Base-by-base conservation (phyloP, 768 basidiomycete species). In the Pisolithus albus region DNA sequence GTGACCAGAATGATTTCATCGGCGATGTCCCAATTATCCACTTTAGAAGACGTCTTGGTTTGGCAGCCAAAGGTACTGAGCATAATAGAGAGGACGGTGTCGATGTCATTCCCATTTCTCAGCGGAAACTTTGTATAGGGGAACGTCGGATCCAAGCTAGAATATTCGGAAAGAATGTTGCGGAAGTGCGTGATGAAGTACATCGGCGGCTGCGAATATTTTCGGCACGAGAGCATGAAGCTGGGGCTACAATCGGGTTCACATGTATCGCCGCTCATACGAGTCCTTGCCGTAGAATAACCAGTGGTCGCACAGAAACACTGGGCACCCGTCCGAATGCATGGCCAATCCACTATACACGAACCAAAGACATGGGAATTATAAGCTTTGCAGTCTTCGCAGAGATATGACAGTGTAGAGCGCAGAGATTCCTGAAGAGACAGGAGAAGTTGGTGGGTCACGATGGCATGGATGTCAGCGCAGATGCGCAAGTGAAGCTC, bases 401-500 rank as follows among this genome's bases (percentile, higher is more conserved):
- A 80, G 55, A 81, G 71, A 42, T 57, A 51, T 3, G 53, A 34
- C 43, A 69, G 61, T 7, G 63, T 18, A 44, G 52, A 52, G 0
- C 51, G 55, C 42, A 82, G 70, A 40, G 76, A 75, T 23, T 62
- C 52, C 18, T 69, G 63, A 26, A 81, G 80, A 32, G 70, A 67
- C 42, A 59, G 57, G 52, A 77, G 65, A 52, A 77, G 71, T 23
- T 72, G 62, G 23, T 60, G 59, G 16, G 76, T 74, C 55, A 81
- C 63, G 21, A 64, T 49, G 6, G 73, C 69, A 51, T 77, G 66
- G 34, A 83, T 71, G 42, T 75, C 68, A 16, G 65, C 64, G 42
- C 81, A 78, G 53, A 83, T 75, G 57, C 74, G 57, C 36, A 79
- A 69, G 40, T 81, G 70, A n/a, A 82, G 55, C 54, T 83, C 82